These are phyloP conservation scores for Kodamaea arcana DNA, from an alignment of 1,139 yeast species.

Conservation along the genomic window DNA sequence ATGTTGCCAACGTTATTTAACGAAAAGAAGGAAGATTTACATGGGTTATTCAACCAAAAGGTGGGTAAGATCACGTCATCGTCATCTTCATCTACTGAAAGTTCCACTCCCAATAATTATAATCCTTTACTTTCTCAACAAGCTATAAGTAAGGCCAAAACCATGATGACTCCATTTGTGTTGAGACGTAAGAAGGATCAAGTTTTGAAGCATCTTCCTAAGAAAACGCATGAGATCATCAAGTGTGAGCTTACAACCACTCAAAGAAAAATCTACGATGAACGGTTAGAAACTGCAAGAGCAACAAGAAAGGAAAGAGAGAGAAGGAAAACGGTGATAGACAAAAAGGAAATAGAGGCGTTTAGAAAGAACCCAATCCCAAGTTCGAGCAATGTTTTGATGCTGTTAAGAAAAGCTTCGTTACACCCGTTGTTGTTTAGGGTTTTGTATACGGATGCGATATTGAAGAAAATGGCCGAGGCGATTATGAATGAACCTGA, in stretches of 20 bases:
- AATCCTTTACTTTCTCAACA: slow-evolving; percentile 86
- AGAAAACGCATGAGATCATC: slow-evolving; percentile 60
- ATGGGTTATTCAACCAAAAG: slow-evolving; percentile 78
- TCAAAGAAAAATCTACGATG: slow-evolving; percentile 61
- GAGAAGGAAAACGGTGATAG: slow-evolving; percentile 41
- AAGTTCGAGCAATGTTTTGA: slow-evolving; percentile 52
- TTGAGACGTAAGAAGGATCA: slow-evolving; percentile 88
- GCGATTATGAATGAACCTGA: slow-evolving; percentile 78
- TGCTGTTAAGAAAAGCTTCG: slow-evolving; percentile 71
- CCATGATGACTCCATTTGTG: slow-evolving; percentile 98
- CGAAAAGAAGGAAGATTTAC: slow-evolving; percentile 78
- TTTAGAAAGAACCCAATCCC: slow-evolving; percentile 33
- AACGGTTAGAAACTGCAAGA: slow-evolving; percentile 47
- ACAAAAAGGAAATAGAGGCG: slow-evolving; percentile 32
- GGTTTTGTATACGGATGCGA: slow-evolving; percentile 49
- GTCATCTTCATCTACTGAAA: slow-evolving; percentile 6
- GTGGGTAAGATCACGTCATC: slow-evolving; percentile 49
- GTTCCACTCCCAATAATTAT: slow-evolving; percentile 29
- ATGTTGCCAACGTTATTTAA: slow-evolving; percentile 81
- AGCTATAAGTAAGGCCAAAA: slow-evolving; percentile 87
- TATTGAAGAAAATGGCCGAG: slow-evolving; percentile 62
- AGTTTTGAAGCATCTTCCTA: slow-evolving; percentile 84
- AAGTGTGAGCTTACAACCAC: slow-evolving; percentile 57
- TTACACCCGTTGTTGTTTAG: slow-evolving; percentile 75
- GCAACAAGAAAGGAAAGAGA: slow-evolving; percentile 48